Conservation (phyloP, 768 basidiomycete genomes). For the Cantharellus cinnabarinus region DNA sequence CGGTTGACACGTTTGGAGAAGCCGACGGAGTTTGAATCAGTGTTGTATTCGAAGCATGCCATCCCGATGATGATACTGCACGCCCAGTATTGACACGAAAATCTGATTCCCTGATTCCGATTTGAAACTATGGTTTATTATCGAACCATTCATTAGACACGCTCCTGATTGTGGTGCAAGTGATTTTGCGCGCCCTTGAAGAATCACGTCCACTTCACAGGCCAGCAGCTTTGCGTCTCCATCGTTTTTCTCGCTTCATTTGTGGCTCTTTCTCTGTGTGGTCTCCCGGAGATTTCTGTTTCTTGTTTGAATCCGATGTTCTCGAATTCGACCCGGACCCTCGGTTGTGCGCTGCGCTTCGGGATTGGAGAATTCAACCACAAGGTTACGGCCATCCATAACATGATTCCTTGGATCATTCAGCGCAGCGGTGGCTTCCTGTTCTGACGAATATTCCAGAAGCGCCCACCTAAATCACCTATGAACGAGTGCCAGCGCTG, state of each 20-base stretch:
- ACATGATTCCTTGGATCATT: conserved; percentile 69
- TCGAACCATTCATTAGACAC: too few relatives aligned
- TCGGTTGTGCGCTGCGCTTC: conserved; percentile 31
- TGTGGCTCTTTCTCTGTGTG: neutral
- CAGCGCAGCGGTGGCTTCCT: conserved; percentile 65
- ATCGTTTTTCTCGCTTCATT: conserved; percentile 11
- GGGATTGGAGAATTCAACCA: conserved; percentile 73
- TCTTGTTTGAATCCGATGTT: neutral
- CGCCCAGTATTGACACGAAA: too few relatives aligned
- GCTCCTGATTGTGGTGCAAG: too few relatives aligned
- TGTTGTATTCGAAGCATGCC: too few relatives aligned
- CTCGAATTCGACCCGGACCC: neutral
- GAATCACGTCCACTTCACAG: too few relatives aligned
- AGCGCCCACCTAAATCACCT: conserved; percentile 58
- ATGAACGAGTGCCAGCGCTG: neutral
- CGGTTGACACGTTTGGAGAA: conserved; percentile 61
- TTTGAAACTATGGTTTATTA: too few relatives aligned
- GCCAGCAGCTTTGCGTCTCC: neutral
- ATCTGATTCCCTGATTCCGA: too few relatives aligned
- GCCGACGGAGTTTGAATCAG: conserved; percentile 24
- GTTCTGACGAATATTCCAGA: conserved; percentile 65
- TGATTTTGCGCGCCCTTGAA: too few relatives aligned
- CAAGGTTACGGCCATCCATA: conserved; percentile 64
- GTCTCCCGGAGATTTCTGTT: neutral
- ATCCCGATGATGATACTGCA: too few relatives aligned